Evolutionary conservation across 1,284 basidiomycete genomes (phyloP).

Genomic region (Sphagnurus paluster): DNA sequence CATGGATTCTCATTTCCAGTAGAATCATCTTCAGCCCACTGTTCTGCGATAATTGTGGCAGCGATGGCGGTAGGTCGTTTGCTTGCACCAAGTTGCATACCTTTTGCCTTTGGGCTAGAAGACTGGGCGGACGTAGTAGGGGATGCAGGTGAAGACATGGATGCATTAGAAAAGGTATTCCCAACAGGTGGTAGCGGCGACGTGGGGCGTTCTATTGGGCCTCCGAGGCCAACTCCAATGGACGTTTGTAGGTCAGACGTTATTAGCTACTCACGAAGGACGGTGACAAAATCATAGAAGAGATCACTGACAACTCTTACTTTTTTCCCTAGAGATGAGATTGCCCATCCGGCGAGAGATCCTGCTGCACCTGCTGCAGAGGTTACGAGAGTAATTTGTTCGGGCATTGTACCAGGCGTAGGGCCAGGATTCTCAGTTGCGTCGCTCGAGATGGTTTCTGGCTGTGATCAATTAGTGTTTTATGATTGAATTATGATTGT

Average conservation of each 20-base stretch:
- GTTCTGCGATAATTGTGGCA: constrained; percentile 41
- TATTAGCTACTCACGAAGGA: constrained; percentile 50
- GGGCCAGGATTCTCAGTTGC: constrained; percentile 31
- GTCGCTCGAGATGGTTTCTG: constrained; percentile 60
- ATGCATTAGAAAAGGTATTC: constrained; percentile 14
- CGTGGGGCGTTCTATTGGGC: constrained; percentile 35
- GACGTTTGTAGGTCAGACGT: constrained; percentile 71
- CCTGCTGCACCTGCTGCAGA: constrained; percentile 89
- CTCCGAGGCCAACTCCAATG: constrained; percentile 42
- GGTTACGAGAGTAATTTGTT: constrained; percentile 68
- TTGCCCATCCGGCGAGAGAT: constrained; percentile 92
- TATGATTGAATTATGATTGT: not conserved
- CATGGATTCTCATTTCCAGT: constrained; percentile 57
- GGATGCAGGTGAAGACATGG: constrained; percentile 12
- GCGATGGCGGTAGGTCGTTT: constrained; percentile 41
- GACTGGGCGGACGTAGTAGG: constrained; percentile 27
- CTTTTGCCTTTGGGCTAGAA: constrained; percentile 64
- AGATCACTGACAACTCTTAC: constrained; percentile 32
- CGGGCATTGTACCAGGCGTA: constrained; percentile 40
- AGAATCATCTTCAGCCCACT: constrained; percentile 59
- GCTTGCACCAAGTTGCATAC: constrained; percentile 69
- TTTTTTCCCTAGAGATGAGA: constrained; percentile 82
- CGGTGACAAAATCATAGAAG: too few species aligned
- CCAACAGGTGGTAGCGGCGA: constrained; percentile 34
- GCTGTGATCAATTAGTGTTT: constrained; percentile 41